Evolutionary conservation across 305 asterid species (phyloP), one percentile per base, ranked within the genome.

Genomic region (Fraxinus nigra): DNA sequence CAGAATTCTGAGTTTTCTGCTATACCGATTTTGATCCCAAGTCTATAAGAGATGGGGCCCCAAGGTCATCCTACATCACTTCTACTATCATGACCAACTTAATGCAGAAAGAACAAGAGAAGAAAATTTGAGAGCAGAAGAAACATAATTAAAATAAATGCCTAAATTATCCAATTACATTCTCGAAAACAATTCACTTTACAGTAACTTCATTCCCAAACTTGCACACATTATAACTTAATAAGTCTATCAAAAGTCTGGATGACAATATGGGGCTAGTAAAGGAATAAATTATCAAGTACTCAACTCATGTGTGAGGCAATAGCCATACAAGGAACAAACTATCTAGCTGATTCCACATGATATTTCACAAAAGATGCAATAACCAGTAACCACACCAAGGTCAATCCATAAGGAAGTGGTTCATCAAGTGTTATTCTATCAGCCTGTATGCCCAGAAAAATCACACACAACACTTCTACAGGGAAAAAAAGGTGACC

Each of bases 401-500:
- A 3, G 0, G 63, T 48, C 54, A 72, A 43, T n/a, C 46, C 56
- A 69, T 3, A 24, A 22, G 32, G 13, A 61, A 26, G 35, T 11
- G 7, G n/a, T 65, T 65, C 73, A 65, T 24, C 7, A 26, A 80
- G 26, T 28, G 78, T 40, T 26, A 63, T 75, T 83, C 67, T 46
- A 76, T 69, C 37, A 51, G 18, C 24, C 28, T 33, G 32, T 32
- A 70, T 72, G 33, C 56, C 79, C 54, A 18, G 63, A 18, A 79
- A 63, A 46, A 76, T 70, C 82, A 67, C 73, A 65, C 33, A 83
- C 40, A 35, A 83, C 61, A 75, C 59, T 56, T 51, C 13, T 69
- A 65, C 34, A 11, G 73, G 4, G 8, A 8, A n/a, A 22, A 28
- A 73, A 75, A 77, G 1, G 48, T 33, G 48, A 81, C n/a, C 75